phyloP scores from a whole-genome alignment of 768 basidiomycete genomes.

The Aureoboletus auriporus region DNA sequence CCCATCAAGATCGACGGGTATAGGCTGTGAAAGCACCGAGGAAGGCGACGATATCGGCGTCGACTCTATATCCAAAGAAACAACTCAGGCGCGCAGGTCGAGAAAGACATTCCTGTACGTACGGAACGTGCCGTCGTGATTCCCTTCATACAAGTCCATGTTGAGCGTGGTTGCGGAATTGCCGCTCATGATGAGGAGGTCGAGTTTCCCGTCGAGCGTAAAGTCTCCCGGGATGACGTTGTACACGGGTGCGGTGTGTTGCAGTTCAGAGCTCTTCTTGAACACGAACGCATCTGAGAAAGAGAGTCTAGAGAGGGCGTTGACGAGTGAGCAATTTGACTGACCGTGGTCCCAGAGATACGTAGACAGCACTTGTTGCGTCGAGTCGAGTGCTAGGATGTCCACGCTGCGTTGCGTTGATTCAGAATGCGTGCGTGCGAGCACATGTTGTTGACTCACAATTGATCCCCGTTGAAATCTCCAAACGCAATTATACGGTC shows the following conservation, averaged over 20 bases:
- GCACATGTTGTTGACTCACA: constrained; percentile 47
- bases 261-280: constrained; percentile 45
- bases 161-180: constrained; percentile 50
- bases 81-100: background rate
- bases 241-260: constrained; percentile 53
- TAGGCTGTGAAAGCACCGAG: constrained; percentile 74
- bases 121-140: constrained; percentile 65
- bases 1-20: constrained; percentile 82
- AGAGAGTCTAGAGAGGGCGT: constrained; percentile 4
- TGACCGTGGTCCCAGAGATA: constrained; percentile 82
- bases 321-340: constrained; percentile 11
- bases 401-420: constrained; percentile 56
- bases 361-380: constrained; percentile 72
- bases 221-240: constrained; percentile 94
- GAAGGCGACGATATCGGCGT: constrained; percentile 52
- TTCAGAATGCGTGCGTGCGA: background rate
- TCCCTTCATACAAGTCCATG: constrained; percentile 68
- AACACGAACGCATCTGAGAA: constrained; percentile 57
- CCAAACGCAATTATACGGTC: constrained; percentile 84
- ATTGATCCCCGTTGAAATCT: constrained; percentile 95
- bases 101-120: constrained; percentile 15
- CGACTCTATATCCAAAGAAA: constrained; percentile 8
- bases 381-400: constrained; percentile 67
- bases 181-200: constrained; percentile 83
- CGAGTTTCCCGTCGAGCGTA: constrained; percentile 87